phyloP scores from a whole-genome alignment of 176 grass and related monocot genomes.

The Cenchrus fungigraminus region DNA sequence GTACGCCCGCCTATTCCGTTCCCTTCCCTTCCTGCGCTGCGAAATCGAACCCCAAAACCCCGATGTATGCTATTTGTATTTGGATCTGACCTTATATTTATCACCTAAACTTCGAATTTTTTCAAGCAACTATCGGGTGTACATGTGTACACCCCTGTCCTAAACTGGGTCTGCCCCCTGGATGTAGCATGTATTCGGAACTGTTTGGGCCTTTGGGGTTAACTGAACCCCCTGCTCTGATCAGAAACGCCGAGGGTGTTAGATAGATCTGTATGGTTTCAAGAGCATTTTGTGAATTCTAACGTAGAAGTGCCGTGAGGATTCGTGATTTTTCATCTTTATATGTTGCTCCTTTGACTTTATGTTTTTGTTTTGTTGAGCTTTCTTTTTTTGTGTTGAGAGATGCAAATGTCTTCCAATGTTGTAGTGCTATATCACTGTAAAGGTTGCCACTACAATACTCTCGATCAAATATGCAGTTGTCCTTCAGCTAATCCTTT shows the following conservation, averaged over 20 bases:
- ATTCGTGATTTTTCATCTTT: neutral
- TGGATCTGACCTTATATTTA: no score
- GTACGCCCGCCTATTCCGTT: no score
- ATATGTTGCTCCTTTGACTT: constrained; percentile 27
- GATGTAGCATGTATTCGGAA: neutral
- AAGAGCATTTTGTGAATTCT: neutral
- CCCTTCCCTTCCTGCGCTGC: no score
- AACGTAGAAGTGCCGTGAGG: neutral
- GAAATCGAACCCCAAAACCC: no score
- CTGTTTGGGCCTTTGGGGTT: neutral
- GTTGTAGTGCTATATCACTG: constrained; percentile 14
- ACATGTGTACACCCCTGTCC: no score
- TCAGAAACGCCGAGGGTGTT: neutral
- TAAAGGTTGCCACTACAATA: constrained; percentile 22
- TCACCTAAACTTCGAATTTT: no score
- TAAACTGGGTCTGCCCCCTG: no score
- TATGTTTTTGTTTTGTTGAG: neutral
- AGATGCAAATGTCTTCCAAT: neutral
- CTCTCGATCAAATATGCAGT: neutral
- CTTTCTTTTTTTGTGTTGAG: neutral
- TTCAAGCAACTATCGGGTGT: no score
- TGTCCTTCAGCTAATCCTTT: neutral
- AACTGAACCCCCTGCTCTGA: neutral
- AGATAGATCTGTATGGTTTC: constrained; percentile 24
- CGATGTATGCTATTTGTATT: no score